phyloP scores from a whole-genome alignment of 495 filamentous ascomycete species.

The Neurospora discreta region DNA sequence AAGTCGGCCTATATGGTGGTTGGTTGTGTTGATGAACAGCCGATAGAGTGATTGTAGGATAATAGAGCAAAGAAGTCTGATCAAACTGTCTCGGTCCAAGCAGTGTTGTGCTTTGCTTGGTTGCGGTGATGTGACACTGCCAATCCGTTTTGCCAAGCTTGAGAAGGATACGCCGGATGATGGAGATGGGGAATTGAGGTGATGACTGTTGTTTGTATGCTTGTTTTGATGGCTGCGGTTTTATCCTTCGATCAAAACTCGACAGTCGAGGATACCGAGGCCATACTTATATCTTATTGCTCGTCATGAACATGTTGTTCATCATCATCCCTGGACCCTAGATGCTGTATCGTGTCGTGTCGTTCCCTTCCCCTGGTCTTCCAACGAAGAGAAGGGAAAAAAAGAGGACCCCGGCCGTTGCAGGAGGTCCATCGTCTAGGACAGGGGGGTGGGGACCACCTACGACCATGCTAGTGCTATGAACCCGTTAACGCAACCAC shows the following conservation, averaged over 20 bases:
- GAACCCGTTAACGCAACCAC: background rate
- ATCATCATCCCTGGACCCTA: background rate
- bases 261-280: conserved; percentile 5
- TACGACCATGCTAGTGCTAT: background rate
- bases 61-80: background rate
- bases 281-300: conserved; percentile 13
- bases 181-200: background rate
- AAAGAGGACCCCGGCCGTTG: background rate
- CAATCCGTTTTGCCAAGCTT: background rate
- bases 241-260: background rate
- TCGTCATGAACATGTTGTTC: background rate
- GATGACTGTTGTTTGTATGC: background rate
- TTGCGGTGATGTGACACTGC: background rate
- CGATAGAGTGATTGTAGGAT: background rate
- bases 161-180: background rate
- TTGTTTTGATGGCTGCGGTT: background rate
- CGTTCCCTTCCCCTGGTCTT: background rate
- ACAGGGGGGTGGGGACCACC: background rate
- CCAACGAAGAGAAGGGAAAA: background rate
- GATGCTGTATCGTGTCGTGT: background rate
- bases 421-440: background rate
- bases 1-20: background rate
- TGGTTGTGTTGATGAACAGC: background rate
- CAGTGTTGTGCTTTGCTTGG: background rate
- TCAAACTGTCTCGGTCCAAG: background rate